phyloP scores from a whole-genome alignment of 352 stramenopile genomes.

The Pythium aquatile region DNA sequence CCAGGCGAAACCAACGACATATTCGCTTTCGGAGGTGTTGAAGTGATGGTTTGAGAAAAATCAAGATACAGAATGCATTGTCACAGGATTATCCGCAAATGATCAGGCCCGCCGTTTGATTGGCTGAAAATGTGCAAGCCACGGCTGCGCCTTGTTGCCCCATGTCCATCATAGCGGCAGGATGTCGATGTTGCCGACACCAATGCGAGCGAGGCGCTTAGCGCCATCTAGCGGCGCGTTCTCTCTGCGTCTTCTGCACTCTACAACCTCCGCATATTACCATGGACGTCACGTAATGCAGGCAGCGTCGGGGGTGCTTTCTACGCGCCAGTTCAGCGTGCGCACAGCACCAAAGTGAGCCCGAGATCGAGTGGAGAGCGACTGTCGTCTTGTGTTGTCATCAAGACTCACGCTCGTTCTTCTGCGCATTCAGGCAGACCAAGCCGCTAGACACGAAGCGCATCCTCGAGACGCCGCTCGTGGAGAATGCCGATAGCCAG shows the following conservation, averaged over 20 bases:
- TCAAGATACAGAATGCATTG: not conserved
- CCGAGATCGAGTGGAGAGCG: not conserved
- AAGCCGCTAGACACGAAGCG: constrained; percentile 32
- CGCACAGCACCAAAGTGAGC: constrained; percentile 11
- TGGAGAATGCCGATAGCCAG: constrained; percentile 43
- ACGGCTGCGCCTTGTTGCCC: not conserved
- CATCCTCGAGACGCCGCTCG: constrained; percentile 53
- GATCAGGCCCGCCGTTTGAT: not conserved
- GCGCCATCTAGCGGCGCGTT: not conserved
- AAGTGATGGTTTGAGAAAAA: not conserved
- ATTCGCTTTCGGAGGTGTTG: constrained; percentile 16
- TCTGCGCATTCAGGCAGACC: not conserved
- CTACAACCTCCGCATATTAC: not conserved
- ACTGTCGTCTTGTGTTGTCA: not conserved
- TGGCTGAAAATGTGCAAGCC: constrained; percentile 9
- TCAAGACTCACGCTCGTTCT: not conserved
- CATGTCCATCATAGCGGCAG: not conserved
- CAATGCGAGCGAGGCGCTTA: not conserved
- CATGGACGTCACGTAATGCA: not conserved
- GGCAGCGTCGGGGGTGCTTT: not conserved
- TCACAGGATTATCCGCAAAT: not conserved
- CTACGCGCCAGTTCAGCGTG: constrained; percentile 4
- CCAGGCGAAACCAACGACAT: constrained; percentile 2
- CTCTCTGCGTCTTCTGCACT: not conserved
- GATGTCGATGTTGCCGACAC: constrained; percentile 1